phyloP scores from a whole-genome alignment of 1,284 basidiomycete genomes.

The Bjerkandera adusta region DNA sequence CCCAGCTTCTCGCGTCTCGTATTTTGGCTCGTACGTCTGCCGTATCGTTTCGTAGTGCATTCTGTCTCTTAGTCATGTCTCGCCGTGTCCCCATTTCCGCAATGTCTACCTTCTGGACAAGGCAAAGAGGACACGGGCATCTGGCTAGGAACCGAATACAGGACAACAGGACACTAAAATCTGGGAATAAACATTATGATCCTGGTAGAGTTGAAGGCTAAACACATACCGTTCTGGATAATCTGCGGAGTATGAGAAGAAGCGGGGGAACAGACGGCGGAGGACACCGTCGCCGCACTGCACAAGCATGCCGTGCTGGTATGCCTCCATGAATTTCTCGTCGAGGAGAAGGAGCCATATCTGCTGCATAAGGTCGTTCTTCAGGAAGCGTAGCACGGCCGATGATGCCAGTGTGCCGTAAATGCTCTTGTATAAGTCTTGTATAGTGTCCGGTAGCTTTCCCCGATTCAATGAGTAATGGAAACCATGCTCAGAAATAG shows the following conservation, averaged over 20 bases:
- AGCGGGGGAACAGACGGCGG: conserved; percentile 22
- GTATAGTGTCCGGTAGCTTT: conserved; percentile 27
- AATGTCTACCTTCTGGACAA: conserved; percentile 8
- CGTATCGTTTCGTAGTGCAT: too few relatives aligned
- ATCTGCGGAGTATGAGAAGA: conserved; percentile 29
- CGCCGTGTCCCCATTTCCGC: neutral
- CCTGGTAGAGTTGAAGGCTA: too few relatives aligned
- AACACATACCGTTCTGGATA: conserved; percentile 30
- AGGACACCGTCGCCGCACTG: conserved; percentile 22
- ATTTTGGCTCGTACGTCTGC: neutral
- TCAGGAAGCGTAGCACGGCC: conserved; percentile 21
- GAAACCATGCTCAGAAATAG: neutral
- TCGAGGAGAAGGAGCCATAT: conserved; percentile 23
- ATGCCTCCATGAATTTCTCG: conserved; percentile 22
- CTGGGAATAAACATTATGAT: too few relatives aligned
- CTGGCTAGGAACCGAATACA: conserved; percentile 15
- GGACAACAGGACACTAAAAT: conserved; percentile 21
- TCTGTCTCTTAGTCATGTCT: too few relatives aligned
- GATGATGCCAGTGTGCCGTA: conserved; percentile 13
- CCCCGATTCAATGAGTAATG: neutral
- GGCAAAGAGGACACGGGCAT: conserved; percentile 32
- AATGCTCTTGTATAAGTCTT: conserved; percentile 22
- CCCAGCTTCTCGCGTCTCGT: neutral
- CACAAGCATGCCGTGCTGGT: conserved; percentile 24
- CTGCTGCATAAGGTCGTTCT: conserved; percentile 24